Evolutionary conservation across 2,329 filamentous ascomycete species (phyloP).

Genomic region (Rhytidhysteron rufulum): DNA sequence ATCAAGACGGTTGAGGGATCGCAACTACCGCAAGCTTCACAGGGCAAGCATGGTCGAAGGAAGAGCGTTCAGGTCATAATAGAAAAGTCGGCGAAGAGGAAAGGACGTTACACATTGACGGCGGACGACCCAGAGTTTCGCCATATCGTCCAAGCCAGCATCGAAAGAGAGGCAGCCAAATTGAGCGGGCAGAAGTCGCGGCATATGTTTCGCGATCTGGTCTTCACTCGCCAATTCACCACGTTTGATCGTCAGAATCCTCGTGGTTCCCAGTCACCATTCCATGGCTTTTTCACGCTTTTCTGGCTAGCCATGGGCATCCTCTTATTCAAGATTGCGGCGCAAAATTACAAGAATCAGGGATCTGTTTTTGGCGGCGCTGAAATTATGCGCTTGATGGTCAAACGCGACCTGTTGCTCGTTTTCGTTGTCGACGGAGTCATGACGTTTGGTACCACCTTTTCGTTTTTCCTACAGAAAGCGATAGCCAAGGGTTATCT

Average conservation of each 20-base stretch:
- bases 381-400: slow-evolving; percentile 69
- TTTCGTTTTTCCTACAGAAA: slow-evolving; percentile 64
- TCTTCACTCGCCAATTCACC: slow-evolving; percentile 71
- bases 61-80: slow-evolving; percentile 46
- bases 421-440: slow-evolving; percentile 61
- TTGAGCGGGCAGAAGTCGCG: slow-evolving; percentile 31
- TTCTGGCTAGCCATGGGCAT: slow-evolving; percentile 71
- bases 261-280: slow-evolving; percentile 61
- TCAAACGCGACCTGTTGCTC: slow-evolving; percentile 50
- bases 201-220: slow-evolving; percentile 51
- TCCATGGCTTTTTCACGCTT: slow-evolving; percentile 75
- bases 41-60: slow-evolving; percentile 14
- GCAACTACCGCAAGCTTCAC: slow-evolving; percentile 10
- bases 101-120: slow-evolving; percentile 46
- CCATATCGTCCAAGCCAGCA: slow-evolving; percentile 42
- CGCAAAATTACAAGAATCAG: slow-evolving; percentile 64
- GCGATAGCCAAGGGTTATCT: slow-evolving; percentile 57
- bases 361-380: slow-evolving; percentile 67
- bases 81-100: slow-evolving; percentile 43
- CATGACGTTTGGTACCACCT: slow-evolving; percentile 63
- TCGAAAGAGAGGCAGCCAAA: slow-evolving; percentile 40
- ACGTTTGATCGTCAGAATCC: slow-evolving; percentile 71
- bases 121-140: slow-evolving; percentile 48
- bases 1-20: slow-evolving; percentile 3
- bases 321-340: slow-evolving; percentile 63